Evolutionary conservation across 768 basidiomycete species (phyloP).

Genomic region (Lentinula lateritia): DNA sequence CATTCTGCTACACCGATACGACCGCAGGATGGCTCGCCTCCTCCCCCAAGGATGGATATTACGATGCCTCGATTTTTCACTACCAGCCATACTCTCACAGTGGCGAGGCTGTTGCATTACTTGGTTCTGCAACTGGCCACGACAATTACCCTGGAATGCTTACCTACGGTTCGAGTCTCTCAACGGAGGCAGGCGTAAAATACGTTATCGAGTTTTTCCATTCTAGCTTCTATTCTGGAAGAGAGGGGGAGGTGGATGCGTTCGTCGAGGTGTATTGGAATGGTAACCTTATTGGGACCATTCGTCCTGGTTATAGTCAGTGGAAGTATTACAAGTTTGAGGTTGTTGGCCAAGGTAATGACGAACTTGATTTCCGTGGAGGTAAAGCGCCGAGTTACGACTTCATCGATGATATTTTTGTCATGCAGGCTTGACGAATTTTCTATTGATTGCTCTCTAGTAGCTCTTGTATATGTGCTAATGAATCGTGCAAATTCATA

Average conservation of each 20-base stretch:
- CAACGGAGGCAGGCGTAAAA: conserved; percentile 27
- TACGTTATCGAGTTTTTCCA: conserved; percentile 42
- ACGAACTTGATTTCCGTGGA: conserved; percentile 35
- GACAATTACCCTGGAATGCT: conserved; percentile 35
- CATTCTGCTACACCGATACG: conserved; percentile 31
- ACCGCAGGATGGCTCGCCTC: conserved; percentile 35
- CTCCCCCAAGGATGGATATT: conserved; percentile 26
- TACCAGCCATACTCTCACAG: conserved; percentile 33
- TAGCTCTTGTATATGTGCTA: no score
- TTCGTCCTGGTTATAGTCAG: conserved; percentile 29
- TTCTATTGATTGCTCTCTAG: no score
- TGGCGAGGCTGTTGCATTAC: conserved; percentile 31
- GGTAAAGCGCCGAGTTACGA: conserved; percentile 43
- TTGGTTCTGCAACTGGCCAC: conserved; percentile 35
- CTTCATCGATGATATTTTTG: conserved; percentile 39
- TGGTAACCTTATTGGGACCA: conserved; percentile 24
- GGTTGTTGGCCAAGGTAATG: conserved; percentile 31
- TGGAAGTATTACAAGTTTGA: conserved; percentile 32
- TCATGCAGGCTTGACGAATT: conserved; percentile 12
- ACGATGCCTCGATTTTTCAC: conserved; percentile 41
- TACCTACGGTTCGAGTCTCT: conserved; percentile 22
- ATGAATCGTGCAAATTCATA: no score
- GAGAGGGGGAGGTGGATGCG: conserved; percentile 24
- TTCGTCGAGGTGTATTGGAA: conserved; percentile 42
- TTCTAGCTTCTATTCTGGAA: conserved; percentile 23